Base-by-base conservation (phyloP, 768 basidiomycete species). In the Leccinum pellstonianum region DNA sequence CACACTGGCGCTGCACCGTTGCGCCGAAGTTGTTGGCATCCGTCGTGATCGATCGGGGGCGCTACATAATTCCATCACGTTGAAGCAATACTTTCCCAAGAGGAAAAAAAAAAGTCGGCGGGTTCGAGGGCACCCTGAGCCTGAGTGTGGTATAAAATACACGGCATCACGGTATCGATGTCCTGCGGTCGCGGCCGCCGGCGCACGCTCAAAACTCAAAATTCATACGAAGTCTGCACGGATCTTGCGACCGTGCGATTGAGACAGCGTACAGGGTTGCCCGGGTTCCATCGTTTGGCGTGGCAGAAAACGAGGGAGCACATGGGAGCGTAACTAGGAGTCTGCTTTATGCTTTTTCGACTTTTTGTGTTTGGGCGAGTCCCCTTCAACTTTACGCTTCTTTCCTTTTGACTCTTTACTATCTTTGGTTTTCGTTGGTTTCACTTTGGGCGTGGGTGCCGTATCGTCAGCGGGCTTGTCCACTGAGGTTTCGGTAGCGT, bases 311-410 rank as follows among this genome's bases (percentile, higher is more conserved):
- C 9, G 17, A 25, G 33, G 17, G 17, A 7, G 11, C 19, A 52
- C n/a, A 25, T 19, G 35, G 14, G 15, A 17, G 37, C 15, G 15
- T 17, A 38, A 48, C 63, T 68, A 70, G 11, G 52, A n/a, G 12
- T 56, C 54, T 25, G 38, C 66, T 70, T 70, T 83, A 77, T 31
- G 29, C 68, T 72, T 83, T 84, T 75, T 86, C 27, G 68, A 65
- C 65, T 81, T 85, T 66, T 80, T 83, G 49, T 81, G 85, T 65
- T 80, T 83, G 52, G 70, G 71, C 6, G 74, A 61, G 7, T 78
- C 80, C 52, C 78, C 81, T 25, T 81, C 75, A 52, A 77, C 79
- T 69, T 81, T 85, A 37, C 80, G 77, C 61, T 81, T 83, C 61
- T 67, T 75, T 59, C 75, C 70, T 55, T 71, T 74, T 50, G 58